These are phyloP conservation scores for Botrytis cinerea DNA, from an alignment of 2,329 filamentous ascomycete genomes.

Conservation along the genomic window DNA sequence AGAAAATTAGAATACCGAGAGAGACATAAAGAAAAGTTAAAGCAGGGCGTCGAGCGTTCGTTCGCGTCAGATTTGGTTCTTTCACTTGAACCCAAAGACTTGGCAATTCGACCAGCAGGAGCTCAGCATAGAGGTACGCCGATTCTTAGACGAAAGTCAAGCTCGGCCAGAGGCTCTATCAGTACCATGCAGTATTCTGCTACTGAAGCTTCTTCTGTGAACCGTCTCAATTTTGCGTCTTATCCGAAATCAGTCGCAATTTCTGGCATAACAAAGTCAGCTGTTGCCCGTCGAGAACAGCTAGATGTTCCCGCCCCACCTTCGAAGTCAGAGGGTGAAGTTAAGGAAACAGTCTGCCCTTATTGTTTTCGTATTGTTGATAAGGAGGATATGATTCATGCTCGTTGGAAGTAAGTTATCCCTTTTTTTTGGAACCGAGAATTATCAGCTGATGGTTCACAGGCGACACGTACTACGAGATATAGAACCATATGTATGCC, in stretches of 20 bases:
- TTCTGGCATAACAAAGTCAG: conserved; percentile 6
- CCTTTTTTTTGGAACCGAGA: background rate
- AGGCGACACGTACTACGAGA: conserved; percentile 14
- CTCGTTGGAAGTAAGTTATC: conserved; percentile 6
- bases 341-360: background rate
- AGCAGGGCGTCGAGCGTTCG: conserved; percentile 4
- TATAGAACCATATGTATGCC: conserved; percentile 19
- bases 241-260: conserved; percentile 18
- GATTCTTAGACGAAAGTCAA: background rate
- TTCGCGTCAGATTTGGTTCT: background rate
- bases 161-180: background rate
- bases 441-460: background rate
- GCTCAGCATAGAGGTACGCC: background rate
- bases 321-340: background rate
- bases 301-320: conserved; percentile 5
- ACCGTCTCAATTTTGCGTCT: conserved; percentile 14
- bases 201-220: conserved; percentile 16
- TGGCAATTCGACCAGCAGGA: background rate
- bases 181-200: conserved; percentile 18
- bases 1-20: conserved; percentile 14
- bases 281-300: conserved; percentile 9
- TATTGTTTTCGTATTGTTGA: conserved; percentile 13
- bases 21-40: conserved; percentile 16
- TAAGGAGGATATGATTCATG: background rate
- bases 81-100: background rate